These are phyloP conservation scores for Phytopythium cucurbitacearum DNA, from an alignment of 352 stramenopile species.

Conservation along the genomic window DNA sequence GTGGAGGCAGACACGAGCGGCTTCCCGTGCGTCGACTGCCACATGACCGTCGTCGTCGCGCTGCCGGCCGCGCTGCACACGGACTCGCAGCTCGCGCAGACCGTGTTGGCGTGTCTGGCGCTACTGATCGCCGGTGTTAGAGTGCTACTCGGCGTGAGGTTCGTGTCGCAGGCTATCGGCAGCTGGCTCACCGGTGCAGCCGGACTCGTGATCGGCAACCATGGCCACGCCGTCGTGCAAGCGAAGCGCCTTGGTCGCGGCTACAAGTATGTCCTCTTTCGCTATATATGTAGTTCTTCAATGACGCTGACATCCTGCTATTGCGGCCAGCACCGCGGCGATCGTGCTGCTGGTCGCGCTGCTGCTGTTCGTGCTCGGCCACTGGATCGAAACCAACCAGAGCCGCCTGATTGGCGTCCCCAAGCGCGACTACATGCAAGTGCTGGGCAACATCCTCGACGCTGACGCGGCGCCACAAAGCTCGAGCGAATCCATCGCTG, in stretches of 20 bases:
- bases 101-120: conserved; percentile 20
- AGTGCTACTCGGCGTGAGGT: conserved; percentile 43
- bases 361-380: conserved; percentile 44
- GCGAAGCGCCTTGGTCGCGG: conserved; percentile 37
- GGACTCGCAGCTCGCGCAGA: conserved; percentile 19
- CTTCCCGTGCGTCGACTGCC: conserved; percentile 69
- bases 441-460: conserved; percentile 60
- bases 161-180: conserved; percentile 49
- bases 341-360: conserved; percentile 46
- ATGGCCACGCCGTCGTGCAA: conserved; percentile 44
- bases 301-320: background rate
- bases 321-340: conserved; percentile 26
- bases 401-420: conserved; percentile 57
- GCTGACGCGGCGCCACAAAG: conserved; percentile 18
- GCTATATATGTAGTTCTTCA: background rate
- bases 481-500: background rate
- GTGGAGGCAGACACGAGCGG: conserved; percentile 43
- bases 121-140: conserved; percentile 30
- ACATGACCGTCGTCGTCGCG: conserved; percentile 73
- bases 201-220: conserved; percentile 51
- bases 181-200: conserved; percentile 60
- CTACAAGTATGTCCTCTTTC: conserved; percentile 30
- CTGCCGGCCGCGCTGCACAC: conserved; percentile 48
- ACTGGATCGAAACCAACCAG: conserved; percentile 77
- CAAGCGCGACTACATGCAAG: conserved; percentile 56